Conservation (phyloP, 2,329 filamentous ascomycete genomes). For the Colletotrichum spaethianum region DNA sequence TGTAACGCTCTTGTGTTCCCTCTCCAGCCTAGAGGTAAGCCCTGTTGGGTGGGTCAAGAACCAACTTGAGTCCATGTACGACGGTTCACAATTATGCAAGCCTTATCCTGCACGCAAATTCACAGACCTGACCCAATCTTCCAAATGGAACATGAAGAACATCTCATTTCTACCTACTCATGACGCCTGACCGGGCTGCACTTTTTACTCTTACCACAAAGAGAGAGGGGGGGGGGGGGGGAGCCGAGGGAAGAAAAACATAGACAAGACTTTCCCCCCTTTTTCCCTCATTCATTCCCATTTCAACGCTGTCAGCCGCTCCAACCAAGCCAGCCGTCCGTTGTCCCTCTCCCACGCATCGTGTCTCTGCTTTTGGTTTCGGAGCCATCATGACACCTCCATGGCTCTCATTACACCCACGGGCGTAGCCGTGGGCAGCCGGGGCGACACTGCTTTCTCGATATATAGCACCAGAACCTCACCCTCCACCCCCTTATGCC, state of each 20-base stretch:
- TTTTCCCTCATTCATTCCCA: constrained; percentile 23
- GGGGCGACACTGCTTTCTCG: constrained; percentile 26
- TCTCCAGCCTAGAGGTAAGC: neutral
- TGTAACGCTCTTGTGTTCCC: neutral
- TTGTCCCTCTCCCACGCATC: neutral
- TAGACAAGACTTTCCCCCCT: constrained; percentile 16
- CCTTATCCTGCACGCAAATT: neutral
- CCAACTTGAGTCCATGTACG: too few relatives aligned
- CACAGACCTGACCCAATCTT: neutral
- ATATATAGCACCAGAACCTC: constrained; percentile 27
- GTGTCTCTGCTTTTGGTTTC: constrained; percentile 6
- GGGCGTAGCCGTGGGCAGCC: constrained; percentile 7
- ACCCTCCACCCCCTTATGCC: constrained; percentile 45
- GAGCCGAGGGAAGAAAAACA: constrained; percentile 14
- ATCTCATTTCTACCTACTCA: constrained; percentile 42
- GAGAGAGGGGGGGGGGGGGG: neutral
- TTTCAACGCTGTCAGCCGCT: constrained; percentile 26
- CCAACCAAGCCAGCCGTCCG: constrained; percentile 12
- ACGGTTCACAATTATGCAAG: neutral
- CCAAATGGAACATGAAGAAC: constrained; percentile 35
- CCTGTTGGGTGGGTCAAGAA: neutral
- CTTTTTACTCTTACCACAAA: constrained; percentile 41
- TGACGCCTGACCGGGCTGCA: constrained; percentile 42
- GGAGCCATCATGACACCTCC: neutral
- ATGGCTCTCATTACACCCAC: constrained; percentile 31